Conservation (phyloP, 257 asterid genomes). For the Craterostigma plantagineum region DNA sequence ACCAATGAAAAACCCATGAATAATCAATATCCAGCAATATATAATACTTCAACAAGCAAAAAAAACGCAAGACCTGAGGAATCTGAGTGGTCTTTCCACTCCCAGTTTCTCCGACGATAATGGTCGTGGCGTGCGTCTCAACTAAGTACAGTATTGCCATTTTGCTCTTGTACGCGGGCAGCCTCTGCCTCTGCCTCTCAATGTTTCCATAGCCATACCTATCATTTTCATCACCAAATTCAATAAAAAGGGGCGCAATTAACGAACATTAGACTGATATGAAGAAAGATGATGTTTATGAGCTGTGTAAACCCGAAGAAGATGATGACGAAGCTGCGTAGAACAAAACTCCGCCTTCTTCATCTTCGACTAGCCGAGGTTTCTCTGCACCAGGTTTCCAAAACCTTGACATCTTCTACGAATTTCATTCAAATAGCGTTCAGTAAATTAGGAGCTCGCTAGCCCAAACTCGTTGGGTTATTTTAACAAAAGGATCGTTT, state of each 20-base stretch:
- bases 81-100: constrained; percentile 97
- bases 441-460: no score
- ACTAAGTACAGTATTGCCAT: constrained; percentile 62
- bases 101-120: constrained; percentile 91
- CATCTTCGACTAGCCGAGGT: constrained; percentile 76
- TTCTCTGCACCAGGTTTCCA: constrained; percentile 92
- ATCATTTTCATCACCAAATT: neutral
- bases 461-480: no score
- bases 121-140: constrained; percentile 78
- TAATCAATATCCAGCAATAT: no score
- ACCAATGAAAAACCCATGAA: no score
- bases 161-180: constrained; percentile 62
- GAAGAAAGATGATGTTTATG: no score
- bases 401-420: constrained; percentile 36
- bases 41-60: no score
- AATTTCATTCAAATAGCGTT: no score
- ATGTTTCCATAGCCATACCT: constrained; percentile 49
- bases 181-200: constrained; percentile 60
- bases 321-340: constrained; percentile 36
- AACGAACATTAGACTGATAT: no score
- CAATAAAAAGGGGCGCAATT: neutral
- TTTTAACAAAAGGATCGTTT: no score
- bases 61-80: constrained; percentile 46
- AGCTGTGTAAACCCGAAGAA: constrained; percentile 38
- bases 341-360: constrained; percentile 84